phyloP scores from a whole-genome alignment of 2,329 filamentous ascomycete species.

The Emmonsiellopsis sp. region DNA sequence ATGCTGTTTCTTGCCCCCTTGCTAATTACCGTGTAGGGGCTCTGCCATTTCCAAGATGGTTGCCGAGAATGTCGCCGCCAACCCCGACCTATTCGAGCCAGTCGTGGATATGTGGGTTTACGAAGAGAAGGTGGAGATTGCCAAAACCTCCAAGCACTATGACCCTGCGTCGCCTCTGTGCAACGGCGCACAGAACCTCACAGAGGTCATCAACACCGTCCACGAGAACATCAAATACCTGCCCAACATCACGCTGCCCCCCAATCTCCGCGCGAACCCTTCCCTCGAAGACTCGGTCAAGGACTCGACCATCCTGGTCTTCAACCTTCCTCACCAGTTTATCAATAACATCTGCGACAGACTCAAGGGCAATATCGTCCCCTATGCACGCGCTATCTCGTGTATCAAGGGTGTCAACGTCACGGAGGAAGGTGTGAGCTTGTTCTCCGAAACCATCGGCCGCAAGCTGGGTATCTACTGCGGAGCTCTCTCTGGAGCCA shows the following conservation, averaged over 20 bases:
- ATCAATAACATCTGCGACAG: constrained; percentile 79
- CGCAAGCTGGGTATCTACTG: constrained; percentile 90
- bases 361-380: constrained; percentile 78
- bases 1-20: neutral
- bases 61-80: constrained; percentile 75
- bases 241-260: constrained; percentile 71
- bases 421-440: constrained; percentile 69
- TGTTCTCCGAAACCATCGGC: constrained; percentile 94
- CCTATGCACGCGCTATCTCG: constrained; percentile 85
- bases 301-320: constrained; percentile 80
- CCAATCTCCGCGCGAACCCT: constrained; percentile 49
- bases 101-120: constrained; percentile 98
- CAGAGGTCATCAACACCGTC: constrained; percentile 75
- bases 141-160: constrained; percentile 65
- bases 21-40: constrained; percentile 51
- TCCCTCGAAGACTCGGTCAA: constrained; percentile 60
- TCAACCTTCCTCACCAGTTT: constrained; percentile 89
- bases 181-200: constrained; percentile 73
- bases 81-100: constrained; percentile 74
- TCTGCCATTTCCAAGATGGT: constrained; percentile 96
- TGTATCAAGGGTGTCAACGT: constrained; percentile 99
- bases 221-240: constrained; percentile 99
- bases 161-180: constrained; percentile 48
- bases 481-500: constrained; percentile 88
- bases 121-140: constrained; percentile 76